These are phyloP conservation scores for Backusella psychrophila DNA, from an alignment of 192 early-diverging fungal species.

Conservation along the genomic window DNA sequence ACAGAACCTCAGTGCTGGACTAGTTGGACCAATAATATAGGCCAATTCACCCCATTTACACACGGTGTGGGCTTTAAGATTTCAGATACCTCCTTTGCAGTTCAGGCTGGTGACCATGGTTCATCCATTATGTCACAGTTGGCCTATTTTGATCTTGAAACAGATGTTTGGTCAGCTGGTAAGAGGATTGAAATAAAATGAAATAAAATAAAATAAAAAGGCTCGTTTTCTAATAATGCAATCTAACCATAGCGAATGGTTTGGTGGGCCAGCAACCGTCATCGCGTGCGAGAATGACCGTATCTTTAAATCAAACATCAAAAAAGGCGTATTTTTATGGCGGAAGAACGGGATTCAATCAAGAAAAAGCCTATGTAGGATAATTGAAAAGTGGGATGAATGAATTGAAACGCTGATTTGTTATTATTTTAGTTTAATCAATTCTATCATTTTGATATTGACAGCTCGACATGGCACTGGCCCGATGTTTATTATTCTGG, in stretches of 20 bases:
- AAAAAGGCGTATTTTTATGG: constrained; percentile 21
- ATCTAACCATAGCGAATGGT: background rate
- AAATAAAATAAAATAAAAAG: background rate
- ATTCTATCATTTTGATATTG: constrained; percentile 21
- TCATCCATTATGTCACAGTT: constrained; percentile 6
- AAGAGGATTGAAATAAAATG: background rate
- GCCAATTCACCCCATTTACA: background rate
- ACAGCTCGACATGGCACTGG: constrained; percentile 14
- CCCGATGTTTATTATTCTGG: constrained; percentile 11
- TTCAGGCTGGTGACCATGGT: constrained; percentile 11
- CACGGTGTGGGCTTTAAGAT: constrained; percentile 13
- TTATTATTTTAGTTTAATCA: constrained; percentile 9
- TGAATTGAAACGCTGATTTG: background rate
- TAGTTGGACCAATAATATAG: background rate
- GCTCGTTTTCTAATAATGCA: background rate
- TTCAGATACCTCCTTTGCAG: background rate
- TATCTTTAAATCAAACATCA: constrained; percentile 7
- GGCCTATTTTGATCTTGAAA: background rate
- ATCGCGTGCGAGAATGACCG: constrained; percentile 6
- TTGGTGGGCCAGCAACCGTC: background rate
- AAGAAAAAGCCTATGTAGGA: background rate
- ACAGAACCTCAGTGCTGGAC: background rate
- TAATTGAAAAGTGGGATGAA: background rate
- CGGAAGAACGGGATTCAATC: background rate
- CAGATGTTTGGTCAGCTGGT: constrained; percentile 12